Base-by-base conservation (phyloP, 768 basidiomycete species). In the Naganishia vishniacii region DNA sequence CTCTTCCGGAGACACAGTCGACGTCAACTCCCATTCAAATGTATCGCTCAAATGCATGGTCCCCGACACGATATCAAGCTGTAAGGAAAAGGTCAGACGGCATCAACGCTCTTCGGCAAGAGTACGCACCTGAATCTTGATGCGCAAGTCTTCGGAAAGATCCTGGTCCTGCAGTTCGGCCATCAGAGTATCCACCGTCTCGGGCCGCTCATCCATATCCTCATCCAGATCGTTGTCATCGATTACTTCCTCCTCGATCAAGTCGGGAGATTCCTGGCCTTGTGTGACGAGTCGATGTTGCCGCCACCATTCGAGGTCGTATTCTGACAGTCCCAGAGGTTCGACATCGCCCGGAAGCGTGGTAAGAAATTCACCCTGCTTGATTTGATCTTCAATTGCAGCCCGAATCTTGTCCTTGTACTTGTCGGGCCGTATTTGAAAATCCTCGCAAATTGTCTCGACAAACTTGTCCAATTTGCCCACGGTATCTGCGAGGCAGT, bases 1-100 rank as follows among this genome's bases (percentile, higher is more conserved):
- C 26, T 87, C 85, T 78, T 99, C 95, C 0, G 94, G 93, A 3
- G 89, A 87, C 48, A 82, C 81, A 23, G 80, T 78, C 62, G 88
- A 91, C 69, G 87, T 87, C 40, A 97, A 78, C 75, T 99, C 94
- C 95, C 95, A 99, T 75, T 98, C 95, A 72, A 98, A 94, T 72
- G 92, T 88, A 77, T 99, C 95, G 62, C 91, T 88, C 25, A 99
- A 83, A 76, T 93, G 92, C 80, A 92, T 84, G 7, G 87, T 85
- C 25, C 91, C 94, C 61, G 93, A 87, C 61, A 91, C 89, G 78
- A 98, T 91, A 78, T 98, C 94, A 67, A 99, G 83, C 92, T 97
- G 72, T 18, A 59, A 26, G 23, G 13, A 32, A 51, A 47, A 29
- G 34, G 37, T 12, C 15, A 44, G 18, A n/a, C 4, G 25, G 9